Evolutionary conservation across 768 basidiomycete genomes (phyloP).

Genomic region (Trametes gibbosa): DNA sequence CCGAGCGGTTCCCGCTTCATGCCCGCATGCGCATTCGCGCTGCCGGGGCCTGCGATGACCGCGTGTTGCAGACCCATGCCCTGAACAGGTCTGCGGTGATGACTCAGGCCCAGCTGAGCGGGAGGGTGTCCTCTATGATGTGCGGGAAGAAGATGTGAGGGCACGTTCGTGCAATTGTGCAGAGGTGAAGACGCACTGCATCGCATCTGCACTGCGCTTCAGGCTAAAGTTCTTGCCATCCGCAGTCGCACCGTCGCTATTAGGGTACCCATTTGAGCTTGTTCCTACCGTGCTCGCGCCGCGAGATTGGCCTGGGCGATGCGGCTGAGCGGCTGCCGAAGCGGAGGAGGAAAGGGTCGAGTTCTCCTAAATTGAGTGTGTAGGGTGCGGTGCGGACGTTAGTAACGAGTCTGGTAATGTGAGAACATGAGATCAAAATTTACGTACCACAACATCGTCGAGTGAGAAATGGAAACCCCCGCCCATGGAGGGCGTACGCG

Average conservation of each 20-base stretch:
- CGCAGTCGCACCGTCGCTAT: no score
- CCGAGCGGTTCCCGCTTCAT: slow-evolving; percentile 17
- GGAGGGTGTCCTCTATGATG: background rate
- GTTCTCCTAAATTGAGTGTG: no score
- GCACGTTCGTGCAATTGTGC: background rate
- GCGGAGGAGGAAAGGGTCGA: background rate
- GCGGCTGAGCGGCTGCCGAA: background rate
- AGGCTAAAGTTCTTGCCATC: background rate
- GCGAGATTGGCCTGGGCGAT: no score
- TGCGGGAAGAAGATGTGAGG: background rate
- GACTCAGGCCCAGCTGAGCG: background rate
- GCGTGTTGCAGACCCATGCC: slow-evolving; percentile 22
- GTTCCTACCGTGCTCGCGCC: background rate
- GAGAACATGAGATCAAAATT: no score
- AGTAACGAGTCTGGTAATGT: background rate
- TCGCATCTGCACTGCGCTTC: slow-evolving; percentile 21
- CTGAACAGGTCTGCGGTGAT: slow-evolving; percentile 13
- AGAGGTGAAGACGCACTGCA: slow-evolving; percentile 15
- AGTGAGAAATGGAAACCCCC: slow-evolving; percentile 17
- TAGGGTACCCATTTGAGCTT: background rate
- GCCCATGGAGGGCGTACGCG: slow-evolving; percentile 17
- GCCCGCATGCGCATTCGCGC: background rate
- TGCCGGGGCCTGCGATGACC: background rate
- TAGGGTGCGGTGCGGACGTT: background rate
- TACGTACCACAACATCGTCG: background rate